phyloP scores from a whole-genome alignment of 148 eudicot species.

The Cornus florida region DNA sequence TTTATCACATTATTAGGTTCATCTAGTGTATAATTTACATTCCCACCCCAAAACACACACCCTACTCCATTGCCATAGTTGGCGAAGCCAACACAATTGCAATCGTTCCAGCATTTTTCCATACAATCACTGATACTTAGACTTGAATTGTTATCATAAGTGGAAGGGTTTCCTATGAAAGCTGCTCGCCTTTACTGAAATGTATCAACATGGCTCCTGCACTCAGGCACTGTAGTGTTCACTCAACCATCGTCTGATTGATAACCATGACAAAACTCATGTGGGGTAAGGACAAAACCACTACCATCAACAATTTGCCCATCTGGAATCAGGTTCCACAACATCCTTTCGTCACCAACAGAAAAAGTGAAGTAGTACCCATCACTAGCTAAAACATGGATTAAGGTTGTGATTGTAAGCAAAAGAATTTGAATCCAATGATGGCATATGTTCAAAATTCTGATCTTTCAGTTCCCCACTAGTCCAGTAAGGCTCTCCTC shows the following conservation, averaged over 20 bases:
- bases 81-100: slow-evolving; percentile 18
- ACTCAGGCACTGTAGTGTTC: not conserved
- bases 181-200: not conserved
- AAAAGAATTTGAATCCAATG: not conserved
- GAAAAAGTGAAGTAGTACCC: slow-evolving; percentile 3
- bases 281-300: not conserved
- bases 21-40: not conserved
- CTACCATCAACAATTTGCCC: not conserved
- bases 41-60: not conserved
- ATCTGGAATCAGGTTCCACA: slow-evolving; percentile 2
- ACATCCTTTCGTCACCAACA: not conserved
- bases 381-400: not conserved
- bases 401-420: not conserved
- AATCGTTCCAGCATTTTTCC: slow-evolving; percentile 25
- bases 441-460: not conserved
- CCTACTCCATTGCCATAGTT: slow-evolving; percentile 1
- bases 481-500: slow-evolving; percentile 21
- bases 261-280: slow-evolving; percentile 9
- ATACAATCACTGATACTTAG: slow-evolving; percentile 27
- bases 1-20: not conserved
- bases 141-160: slow-evolving; percentile 8
- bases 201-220: not conserved
- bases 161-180: not conserved
- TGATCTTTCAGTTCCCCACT: slow-evolving; percentile 4
- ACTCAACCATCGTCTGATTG: slow-evolving; percentile 8